phyloP scores from a whole-genome alignment of 2,329 filamentous ascomycete species.

The Hypoxylon sp. region DNA sequence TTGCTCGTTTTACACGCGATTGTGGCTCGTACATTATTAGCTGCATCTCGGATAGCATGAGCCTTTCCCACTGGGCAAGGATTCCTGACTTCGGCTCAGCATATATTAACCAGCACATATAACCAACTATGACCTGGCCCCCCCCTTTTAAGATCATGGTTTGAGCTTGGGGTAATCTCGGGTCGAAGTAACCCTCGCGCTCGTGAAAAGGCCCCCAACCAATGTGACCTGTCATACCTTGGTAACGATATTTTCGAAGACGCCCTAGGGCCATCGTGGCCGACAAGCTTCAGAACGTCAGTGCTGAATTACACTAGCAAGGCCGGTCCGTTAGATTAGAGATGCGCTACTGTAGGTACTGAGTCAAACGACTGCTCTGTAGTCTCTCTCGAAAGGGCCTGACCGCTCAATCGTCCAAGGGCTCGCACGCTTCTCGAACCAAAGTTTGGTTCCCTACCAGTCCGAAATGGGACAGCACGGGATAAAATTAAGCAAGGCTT shows the following conservation, averaged over 20 bases:
- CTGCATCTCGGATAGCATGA: conserved; percentile 43
- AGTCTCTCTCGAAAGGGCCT: conserved; percentile 18
- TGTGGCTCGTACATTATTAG: conserved; percentile 39
- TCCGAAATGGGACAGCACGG: conserved; percentile 35
- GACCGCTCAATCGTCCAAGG: conserved; percentile 36
- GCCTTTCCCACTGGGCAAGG: conserved; percentile 39
- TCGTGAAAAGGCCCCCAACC: conserved; percentile 37
- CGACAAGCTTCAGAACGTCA: conserved; percentile 28
- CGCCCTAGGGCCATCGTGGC: conserved; percentile 33
- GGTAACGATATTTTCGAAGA: conserved; percentile 22
- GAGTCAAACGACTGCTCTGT: conserved; percentile 4
- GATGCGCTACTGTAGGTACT: conserved; percentile 34
- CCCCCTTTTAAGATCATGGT: conserved; percentile 50
- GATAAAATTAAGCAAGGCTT: conserved; percentile 33
- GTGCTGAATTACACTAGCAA: conserved; percentile 22
- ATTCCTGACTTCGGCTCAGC: conserved; percentile 41
- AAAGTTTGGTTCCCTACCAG: conserved; percentile 33
- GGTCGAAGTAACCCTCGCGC: conserved; percentile 49
- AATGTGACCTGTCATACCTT: conserved; percentile 41
- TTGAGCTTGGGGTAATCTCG: conserved; percentile 53
- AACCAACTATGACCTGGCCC: conserved; percentile 51
- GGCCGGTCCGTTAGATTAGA: conserved; percentile 21
- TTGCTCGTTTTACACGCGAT: conserved; percentile 37
- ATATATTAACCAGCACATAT: conserved; percentile 57
- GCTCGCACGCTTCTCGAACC: conserved; percentile 36